A percentile compares a stretch with the other conserved stretches of the same genome.
phyloP scores from a whole-genome alignment of 306 rosid genomes.

The Elaeagnus macrophylla region DNA sequence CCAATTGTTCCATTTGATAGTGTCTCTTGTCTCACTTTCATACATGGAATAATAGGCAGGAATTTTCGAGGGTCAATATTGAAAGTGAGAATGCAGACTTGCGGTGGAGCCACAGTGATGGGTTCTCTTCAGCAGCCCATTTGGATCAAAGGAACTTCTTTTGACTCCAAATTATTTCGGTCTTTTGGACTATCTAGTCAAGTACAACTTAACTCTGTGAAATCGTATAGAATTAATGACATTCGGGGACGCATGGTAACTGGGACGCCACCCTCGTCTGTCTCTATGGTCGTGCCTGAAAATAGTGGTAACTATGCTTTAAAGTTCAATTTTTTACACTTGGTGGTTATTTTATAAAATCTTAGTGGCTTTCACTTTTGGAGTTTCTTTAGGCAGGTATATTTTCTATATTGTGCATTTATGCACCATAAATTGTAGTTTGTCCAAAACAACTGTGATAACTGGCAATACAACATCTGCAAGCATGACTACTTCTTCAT shows the following conservation, averaged over 20 bases:
- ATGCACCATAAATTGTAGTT: too few relatives aligned
- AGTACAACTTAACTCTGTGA: conserved; percentile 24
- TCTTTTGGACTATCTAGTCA: conserved; percentile 27
- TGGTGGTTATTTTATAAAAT: not conserved
- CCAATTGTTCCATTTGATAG: too few relatives aligned
- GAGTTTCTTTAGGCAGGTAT: not conserved
- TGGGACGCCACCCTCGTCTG: conserved; percentile 40
- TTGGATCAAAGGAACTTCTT: conserved; percentile 36
- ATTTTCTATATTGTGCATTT: too few relatives aligned
- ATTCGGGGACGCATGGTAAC: conserved; percentile 44
- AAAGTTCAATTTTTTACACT: not conserved
- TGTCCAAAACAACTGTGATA: too few relatives aligned
- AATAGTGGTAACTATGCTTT: conserved; percentile 42
- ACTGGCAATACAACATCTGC: too few relatives aligned
- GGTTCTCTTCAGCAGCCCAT: conserved; percentile 51
- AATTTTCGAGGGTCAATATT: not conserved
- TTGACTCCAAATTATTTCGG: conserved; percentile 26
- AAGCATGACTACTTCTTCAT: too few relatives aligned
- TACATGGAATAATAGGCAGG: conserved; percentile 1
- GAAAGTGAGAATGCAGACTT: conserved; percentile 46
- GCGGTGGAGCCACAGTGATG: conserved; percentile 43
- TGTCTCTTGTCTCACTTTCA: not conserved
- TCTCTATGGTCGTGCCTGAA: conserved; percentile 38
- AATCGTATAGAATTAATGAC: conserved; percentile 35
- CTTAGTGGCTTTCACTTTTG: not conserved